phyloP scores from a whole-genome alignment of 495 filamentous ascomycete genomes.

The Penicillium chermesinum region DNA sequence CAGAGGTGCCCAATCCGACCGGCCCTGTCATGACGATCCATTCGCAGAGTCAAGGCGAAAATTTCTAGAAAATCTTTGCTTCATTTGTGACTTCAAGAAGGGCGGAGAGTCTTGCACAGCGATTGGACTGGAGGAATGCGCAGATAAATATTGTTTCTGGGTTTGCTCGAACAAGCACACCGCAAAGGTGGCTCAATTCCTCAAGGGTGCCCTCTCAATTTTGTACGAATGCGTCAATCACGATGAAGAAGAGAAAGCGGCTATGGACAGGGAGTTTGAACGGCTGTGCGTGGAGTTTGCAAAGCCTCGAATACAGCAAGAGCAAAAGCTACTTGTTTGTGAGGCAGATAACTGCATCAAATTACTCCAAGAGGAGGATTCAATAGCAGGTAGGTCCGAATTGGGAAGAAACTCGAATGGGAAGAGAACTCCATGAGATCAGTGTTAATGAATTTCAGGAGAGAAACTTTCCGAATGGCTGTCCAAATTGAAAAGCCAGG shows the following conservation, averaged over 20 bases:
- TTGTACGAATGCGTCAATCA: not conserved
- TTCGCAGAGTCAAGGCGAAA: not conserved
- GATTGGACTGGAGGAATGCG: conserved; percentile 25
- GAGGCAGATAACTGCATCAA: not conserved
- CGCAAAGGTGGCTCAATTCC: not conserved
- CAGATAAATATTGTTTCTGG: not conserved
- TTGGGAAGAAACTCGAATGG: not conserved
- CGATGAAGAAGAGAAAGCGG: not conserved
- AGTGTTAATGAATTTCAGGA: too few species aligned
- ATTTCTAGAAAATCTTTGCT: conserved; percentile 27
- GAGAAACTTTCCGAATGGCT: too few species aligned
- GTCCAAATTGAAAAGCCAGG: not conserved
- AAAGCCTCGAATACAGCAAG: not conserved
- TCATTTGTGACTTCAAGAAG: conserved; percentile 31
- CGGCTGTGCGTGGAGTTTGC: not conserved
- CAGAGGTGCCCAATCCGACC: not conserved
- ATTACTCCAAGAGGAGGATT: not conserved
- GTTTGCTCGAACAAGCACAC: not conserved
- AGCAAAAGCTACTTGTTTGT: not conserved
- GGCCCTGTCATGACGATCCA: too few species aligned
- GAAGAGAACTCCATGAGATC: not conserved
- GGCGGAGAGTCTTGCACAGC: conserved; percentile 27
- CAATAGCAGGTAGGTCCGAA: not conserved
- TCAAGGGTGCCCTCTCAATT: not conserved
- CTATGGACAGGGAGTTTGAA: not conserved